phyloP scores from a whole-genome alignment of 345 rosid species.

The Barbarea vulgaris region DNA sequence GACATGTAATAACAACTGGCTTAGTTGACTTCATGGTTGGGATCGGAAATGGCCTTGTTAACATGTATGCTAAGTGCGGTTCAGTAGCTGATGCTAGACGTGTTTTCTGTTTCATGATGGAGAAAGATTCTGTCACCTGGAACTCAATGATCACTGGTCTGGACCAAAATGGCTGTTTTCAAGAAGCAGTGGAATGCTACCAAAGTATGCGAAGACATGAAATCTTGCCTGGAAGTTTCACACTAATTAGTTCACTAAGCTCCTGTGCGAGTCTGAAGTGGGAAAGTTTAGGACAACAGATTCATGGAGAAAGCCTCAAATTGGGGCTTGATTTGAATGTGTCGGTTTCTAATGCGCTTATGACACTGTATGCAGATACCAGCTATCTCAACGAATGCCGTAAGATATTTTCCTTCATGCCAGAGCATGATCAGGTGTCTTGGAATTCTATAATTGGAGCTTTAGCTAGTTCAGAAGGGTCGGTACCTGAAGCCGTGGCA shows the following conservation, averaged over 20 bases:
- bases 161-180: conserved; percentile 71
- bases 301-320: conserved; percentile 70
- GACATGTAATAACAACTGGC: conserved; percentile 59
- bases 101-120: conserved; percentile 59
- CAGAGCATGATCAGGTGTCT: conserved; percentile 76
- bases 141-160: conserved; percentile 87
- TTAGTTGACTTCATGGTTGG: conserved; percentile 51
- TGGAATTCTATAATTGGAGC: conserved; percentile 90
- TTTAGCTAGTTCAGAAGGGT: conserved; percentile 61
- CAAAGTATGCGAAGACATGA: conserved; percentile 59
- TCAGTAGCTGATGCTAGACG: conserved; percentile 57
- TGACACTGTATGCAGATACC: conserved; percentile 67
- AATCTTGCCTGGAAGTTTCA: conserved; percentile 57
- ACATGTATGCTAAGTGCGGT: conserved; percentile 88
- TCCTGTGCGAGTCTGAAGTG: conserved; percentile 85
- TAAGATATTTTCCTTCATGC: conserved; percentile 68
- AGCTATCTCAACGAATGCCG: conserved; percentile 54
- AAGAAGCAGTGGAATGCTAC: conserved; percentile 60
- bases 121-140: conserved; percentile 87
- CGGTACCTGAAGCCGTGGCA: conserved; percentile 51
- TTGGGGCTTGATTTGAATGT: conserved; percentile 74
- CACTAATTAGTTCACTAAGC: conserved; percentile 80
- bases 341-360: conserved; percentile 89
- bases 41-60: conserved; percentile 79
- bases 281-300: conserved; percentile 60